Conservation (phyloP, 495 filamentous ascomycete species). For the Emericellopsis terricola region DNA sequence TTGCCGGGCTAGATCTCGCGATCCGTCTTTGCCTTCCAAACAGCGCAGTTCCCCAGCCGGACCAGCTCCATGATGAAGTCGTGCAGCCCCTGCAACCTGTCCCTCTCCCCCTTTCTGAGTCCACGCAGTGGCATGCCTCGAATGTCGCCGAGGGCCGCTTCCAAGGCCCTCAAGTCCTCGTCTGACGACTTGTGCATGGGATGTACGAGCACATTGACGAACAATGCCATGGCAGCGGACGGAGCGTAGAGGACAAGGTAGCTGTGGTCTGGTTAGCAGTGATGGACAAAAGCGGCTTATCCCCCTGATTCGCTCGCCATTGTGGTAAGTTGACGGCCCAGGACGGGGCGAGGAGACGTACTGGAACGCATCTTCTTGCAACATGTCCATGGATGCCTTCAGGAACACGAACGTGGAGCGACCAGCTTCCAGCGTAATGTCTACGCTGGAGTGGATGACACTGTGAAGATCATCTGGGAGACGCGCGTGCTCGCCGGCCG, state of each 20-base stretch:
- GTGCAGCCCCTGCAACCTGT: too few relatives aligned
- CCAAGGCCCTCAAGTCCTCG: too few relatives aligned
- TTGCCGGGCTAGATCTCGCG: too few relatives aligned
- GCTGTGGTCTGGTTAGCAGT: not conserved
- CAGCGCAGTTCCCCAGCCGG: too few relatives aligned
- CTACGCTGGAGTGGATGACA: slow-evolving; percentile 5
- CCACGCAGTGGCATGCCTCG: too few relatives aligned
- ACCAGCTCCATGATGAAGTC: too few relatives aligned
- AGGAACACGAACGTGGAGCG: slow-evolving; percentile 3
- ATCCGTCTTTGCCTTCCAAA: too few relatives aligned
- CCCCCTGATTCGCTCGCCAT: not conserved
- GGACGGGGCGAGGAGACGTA: not conserved
- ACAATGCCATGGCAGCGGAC: slow-evolving; percentile 2
- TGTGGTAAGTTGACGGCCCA: too few relatives aligned
- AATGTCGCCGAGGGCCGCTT: too few relatives aligned
- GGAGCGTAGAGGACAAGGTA: not conserved
- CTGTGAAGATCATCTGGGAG: slow-evolving; percentile 5
- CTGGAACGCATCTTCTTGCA: not conserved
- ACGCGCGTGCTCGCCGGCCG: not conserved
- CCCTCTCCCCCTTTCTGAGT: too few relatives aligned
- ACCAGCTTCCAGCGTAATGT: slow-evolving; percentile 5
- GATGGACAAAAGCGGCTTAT: too few relatives aligned
- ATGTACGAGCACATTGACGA: slow-evolving; percentile 4
- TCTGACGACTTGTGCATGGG: too few relatives aligned
- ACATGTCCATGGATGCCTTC: not conserved